Base-by-base conservation (phyloP, 768 basidiomycete genomes). In the Boletus patriciae region DNA sequence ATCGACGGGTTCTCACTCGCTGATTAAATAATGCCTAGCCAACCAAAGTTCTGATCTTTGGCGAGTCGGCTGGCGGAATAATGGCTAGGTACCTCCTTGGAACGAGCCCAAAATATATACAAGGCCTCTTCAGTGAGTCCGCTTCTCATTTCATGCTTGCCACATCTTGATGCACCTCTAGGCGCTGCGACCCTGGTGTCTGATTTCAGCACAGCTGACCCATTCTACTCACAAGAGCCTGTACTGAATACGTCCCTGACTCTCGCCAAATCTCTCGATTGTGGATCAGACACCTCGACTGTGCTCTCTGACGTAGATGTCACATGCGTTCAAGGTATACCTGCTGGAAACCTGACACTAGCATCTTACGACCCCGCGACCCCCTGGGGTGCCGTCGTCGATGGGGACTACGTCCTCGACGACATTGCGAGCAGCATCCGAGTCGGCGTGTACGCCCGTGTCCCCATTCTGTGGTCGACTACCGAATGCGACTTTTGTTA, bases 31-130 rank as follows among this genome's bases (percentile, higher is more conserved):
- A 21, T 19, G 9, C 8, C 29, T 27, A 65, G 58, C 54, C 54
- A 36, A 52, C 63, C 21, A 65, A 40, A 47, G 61, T 61, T 10
- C 40, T 66, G 18, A 19, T 59, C n/a, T 63, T 63, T 50, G 64
- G 66, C 19, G 55, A 67, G 46, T 67, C 58, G 6, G 66, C 63
- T 3, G 61, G 66, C 15, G 66, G 63, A 31, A 38, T 49, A 10
- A 56, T 65, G 61, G 57, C 57, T 1, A 58, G 66, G 13, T 62
- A 57, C 31, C 55, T 62, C 23, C 50, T 62, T 6, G 59, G 36
- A 23, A 48, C 27, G 18, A 67, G 62, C 37, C 60, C 52, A n/a
- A 53, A 50, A 18, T 61, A 66, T 31, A 66, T 57, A 6, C 52
- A 37, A 12, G 67, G 57, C 21, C 49, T 64, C 13, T 66, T 66